Percentiles rank a stretch among this genome's conserved stretches.
Evolutionary conservation across 805 yeast species (phyloP).

Genomic region (Starmera amethionina): DNA sequence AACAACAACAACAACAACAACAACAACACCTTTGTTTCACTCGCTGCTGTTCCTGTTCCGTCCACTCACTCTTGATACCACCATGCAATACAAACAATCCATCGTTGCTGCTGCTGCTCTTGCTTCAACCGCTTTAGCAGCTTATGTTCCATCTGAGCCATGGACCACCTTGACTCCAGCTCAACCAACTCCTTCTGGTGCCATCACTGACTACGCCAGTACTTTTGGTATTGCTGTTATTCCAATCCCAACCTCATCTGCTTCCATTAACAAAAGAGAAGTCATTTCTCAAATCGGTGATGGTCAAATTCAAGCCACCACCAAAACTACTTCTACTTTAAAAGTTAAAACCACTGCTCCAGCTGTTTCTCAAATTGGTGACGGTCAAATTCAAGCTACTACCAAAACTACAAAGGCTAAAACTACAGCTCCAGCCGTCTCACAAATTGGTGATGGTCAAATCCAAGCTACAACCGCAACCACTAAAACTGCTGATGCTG

Average conservation of each 20-base stretch:
- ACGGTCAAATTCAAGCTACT: slow-evolving; percentile 36
- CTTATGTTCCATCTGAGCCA: slow-evolving; percentile 54
- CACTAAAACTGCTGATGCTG: slow-evolving; percentile 14
- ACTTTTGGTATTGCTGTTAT: slow-evolving; percentile 63
- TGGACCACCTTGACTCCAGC: slow-evolving; percentile 68
- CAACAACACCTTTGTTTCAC: no score
- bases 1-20: no score
- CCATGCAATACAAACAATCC: slow-evolving; percentile 30
- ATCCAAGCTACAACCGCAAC: slow-evolving; percentile 15
- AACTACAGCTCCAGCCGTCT: slow-evolving; percentile 13
- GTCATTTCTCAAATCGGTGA: slow-evolving; percentile 50
- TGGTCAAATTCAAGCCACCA: slow-evolving; percentile 49
- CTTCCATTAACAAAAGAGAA: slow-evolving; percentile 25
- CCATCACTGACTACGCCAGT: slow-evolving; percentile 43
- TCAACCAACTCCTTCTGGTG: slow-evolving; percentile 37
- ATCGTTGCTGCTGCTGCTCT: slow-evolving; percentile 29
- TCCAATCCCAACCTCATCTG: slow-evolving; percentile 31
- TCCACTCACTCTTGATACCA: no score
- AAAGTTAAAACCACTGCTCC: slow-evolving; percentile 25
- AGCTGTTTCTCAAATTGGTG: slow-evolving; percentile 33
- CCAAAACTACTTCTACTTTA: slow-evolving; percentile 27
- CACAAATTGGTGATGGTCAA: slow-evolving; percentile 15
- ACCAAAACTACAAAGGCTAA: slow-evolving; percentile 16
- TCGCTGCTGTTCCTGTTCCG: no score
- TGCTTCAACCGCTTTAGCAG: slow-evolving; percentile 43